These are phyloP conservation scores for Lecanicillium sp. DNA, from an alignment of 2,329 filamentous ascomycete species.

Conservation along the genomic window DNA sequence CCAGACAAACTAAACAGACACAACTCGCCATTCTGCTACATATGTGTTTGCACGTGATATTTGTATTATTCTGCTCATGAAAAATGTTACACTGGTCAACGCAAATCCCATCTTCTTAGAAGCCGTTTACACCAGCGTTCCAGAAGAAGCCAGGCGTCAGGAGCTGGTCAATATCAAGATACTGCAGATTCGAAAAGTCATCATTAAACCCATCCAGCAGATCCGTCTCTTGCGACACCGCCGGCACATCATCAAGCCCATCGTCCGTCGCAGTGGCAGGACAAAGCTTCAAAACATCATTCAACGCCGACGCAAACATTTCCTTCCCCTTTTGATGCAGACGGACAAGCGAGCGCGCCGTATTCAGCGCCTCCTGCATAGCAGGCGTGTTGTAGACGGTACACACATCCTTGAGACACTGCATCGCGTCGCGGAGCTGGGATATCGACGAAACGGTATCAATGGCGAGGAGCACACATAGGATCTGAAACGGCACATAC, in stretches of 20 bases:
- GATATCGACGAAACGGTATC: constrained; percentile 40
- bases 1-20: too few relatives aligned
- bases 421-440: constrained; percentile 42
- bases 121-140: constrained; percentile 6
- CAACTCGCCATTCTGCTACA: too few relatives aligned
- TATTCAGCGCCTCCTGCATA: constrained; percentile 44
- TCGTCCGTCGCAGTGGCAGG: constrained; percentile 18
- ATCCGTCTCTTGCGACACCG: constrained; percentile 22
- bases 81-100: too few relatives aligned
- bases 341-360: constrained; percentile 43
- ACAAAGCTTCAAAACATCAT: constrained; percentile 27
- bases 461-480: constrained; percentile 47
- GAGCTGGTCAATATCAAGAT: constrained; percentile 34
- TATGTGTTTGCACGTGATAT: too few relatives aligned
- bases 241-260: constrained; percentile 10
- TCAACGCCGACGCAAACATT: constrained; percentile 28
- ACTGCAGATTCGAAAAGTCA: constrained; percentile 33
- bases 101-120: background rate
- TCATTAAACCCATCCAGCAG: constrained; percentile 35
- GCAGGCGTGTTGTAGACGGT: constrained; percentile 35
- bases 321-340: constrained; percentile 44
- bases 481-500: constrained; percentile 50
- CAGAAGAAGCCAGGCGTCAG: constrained; percentile 15
- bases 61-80: too few relatives aligned
- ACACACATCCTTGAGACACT: constrained; percentile 31